Evolutionary conservation across 495 filamentous ascomycete genomes (phyloP).

Genomic region (Podospora bellae-mahoneyi): DNA sequence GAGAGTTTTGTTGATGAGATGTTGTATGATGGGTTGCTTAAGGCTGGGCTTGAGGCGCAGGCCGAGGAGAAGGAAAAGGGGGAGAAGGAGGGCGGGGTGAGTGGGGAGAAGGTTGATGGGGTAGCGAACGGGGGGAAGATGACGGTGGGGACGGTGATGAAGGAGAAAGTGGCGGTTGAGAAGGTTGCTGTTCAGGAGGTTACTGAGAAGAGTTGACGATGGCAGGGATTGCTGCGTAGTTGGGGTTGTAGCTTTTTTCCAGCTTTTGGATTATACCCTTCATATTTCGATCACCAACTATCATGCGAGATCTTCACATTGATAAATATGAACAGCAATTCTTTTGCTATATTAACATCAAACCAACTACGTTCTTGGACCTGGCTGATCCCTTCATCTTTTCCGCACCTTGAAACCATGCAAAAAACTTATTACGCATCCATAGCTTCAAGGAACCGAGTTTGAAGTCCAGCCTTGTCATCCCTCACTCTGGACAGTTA

Average conservation of each 20-base stretch:
- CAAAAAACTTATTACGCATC: no score
- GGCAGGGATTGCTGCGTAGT: neutral
- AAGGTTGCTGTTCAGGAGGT: neutral
- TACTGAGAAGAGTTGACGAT: neutral
- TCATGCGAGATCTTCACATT: no score
- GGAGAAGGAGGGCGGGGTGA: neutral
- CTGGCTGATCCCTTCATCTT: no score
- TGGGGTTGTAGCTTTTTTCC: no score
- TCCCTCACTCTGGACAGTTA: neutral
- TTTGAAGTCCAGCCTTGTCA: neutral
- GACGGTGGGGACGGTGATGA: neutral
- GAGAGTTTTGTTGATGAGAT: neutral
- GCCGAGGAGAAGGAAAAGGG: neutral
- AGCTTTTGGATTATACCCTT: no score
- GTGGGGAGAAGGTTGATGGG: neutral
- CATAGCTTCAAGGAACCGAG: neutral
- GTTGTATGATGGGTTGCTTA: no score
- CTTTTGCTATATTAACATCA: no score
- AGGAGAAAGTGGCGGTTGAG: neutral
- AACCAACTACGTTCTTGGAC: no score
- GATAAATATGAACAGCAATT: no score
- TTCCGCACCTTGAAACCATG: no score
- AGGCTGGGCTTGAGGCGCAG: neutral
- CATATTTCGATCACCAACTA: no score
- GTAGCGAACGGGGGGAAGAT: neutral